Evolutionary conservation across 1,139 yeast species (phyloP).

Genomic region (Kurtzmaniella quercitrusa): DNA sequence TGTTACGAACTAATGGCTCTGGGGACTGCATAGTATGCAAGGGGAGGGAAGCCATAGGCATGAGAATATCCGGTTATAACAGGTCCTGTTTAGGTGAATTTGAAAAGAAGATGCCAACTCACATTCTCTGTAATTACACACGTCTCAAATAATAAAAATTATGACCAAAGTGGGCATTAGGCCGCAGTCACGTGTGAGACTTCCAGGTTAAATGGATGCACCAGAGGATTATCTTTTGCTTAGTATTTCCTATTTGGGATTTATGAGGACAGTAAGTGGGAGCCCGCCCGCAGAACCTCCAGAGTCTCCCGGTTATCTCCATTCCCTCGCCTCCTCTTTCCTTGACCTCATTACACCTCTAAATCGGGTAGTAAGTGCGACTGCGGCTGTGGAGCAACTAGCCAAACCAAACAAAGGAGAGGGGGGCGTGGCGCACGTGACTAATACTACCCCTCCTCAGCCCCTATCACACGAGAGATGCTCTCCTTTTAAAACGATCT

Average conservation of each 20-base stretch:
- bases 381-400: neutral
- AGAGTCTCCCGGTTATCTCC: no score
- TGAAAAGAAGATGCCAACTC: neutral
- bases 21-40: neutral
- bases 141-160: neutral
- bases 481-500: neutral
- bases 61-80: neutral
- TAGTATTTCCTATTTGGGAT: no score
- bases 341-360: neutral
- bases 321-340: no score
- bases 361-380: neutral
- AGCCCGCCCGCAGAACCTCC: no score
- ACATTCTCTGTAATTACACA: neutral
- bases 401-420: neutral
- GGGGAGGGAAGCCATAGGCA: neutral
- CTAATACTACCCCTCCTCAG: neutral
- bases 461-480: conserved; percentile 1
- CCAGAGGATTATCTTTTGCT: no score
- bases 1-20: neutral
- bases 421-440: conserved; percentile 1
- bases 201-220: no score
- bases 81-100: neutral
- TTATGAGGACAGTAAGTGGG: no score
- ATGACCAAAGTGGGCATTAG: no score
- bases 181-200: no score